Conservation (phyloP, 192 early-diverging fungal species). For the Pilobolus umbonatus region DNA sequence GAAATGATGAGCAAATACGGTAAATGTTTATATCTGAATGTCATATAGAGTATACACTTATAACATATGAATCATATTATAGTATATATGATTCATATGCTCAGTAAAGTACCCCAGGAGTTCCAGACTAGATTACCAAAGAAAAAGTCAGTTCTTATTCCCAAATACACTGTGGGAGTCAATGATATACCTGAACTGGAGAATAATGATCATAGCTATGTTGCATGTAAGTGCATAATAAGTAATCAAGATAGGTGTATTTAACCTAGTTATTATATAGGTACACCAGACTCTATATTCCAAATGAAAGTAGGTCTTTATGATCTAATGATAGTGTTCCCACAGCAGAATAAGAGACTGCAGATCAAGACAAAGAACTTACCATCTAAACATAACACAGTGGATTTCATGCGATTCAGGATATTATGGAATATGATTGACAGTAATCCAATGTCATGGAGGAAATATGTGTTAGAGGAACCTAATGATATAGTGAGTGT, state of each 20-base stretch:
- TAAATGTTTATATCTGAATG: conserved; percentile 12
- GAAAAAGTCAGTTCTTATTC: conserved; percentile 17
- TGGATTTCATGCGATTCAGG: conserved; percentile 42
- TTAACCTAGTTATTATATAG: conserved; percentile 16
- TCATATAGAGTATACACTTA: neutral
- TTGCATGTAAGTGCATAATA: conserved; percentile 40
- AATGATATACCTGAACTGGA: conserved; percentile 41
- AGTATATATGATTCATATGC: conserved; percentile 45
- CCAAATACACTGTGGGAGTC: conserved; percentile 42
- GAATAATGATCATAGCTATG: conserved; percentile 32
- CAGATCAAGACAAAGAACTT: neutral
- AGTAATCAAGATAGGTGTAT: neutral
- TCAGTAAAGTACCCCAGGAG: conserved; percentile 34
- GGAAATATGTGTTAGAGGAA: conserved; percentile 6
- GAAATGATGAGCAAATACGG: conserved; percentile 42
- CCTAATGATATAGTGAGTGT: conserved; percentile 5
- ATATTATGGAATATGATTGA: conserved; percentile 27
- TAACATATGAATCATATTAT: neutral
- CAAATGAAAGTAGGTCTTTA: conserved; percentile 40
- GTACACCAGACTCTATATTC: conserved; percentile 49
- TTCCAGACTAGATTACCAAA: no score
- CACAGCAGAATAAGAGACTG: neutral
- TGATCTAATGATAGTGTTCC: conserved; percentile 44
- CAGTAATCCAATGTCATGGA: neutral
- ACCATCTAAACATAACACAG: conserved; percentile 10